Conservation (phyloP, 345 rosid species). For the Populus ilicifolia region DNA sequence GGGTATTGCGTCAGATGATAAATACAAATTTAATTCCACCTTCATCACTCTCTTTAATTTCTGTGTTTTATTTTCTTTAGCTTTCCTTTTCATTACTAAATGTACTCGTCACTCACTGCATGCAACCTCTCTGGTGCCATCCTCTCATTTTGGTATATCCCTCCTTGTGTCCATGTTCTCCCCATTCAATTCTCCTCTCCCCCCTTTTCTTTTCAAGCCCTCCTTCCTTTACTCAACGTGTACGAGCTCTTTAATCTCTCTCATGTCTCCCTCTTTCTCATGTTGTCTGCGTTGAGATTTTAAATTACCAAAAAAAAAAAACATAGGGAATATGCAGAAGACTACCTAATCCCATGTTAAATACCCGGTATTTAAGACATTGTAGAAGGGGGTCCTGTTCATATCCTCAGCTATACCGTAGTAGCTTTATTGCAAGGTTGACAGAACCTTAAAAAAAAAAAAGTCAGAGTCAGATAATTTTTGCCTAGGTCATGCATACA, state of each 20-base stretch:
- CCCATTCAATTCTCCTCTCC: slow-evolving; percentile 42
- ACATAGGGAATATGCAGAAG: slow-evolving; percentile 10
- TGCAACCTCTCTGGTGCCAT: slow-evolving; percentile 57
- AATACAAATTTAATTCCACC: slow-evolving; percentile 68
- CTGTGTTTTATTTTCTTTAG: slow-evolving; percentile 16
- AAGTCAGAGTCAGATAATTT: background rate
- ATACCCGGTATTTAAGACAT: background rate
- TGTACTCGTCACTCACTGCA: slow-evolving; percentile 49
- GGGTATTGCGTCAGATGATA: slow-evolving; percentile 77
- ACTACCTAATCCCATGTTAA: background rate
- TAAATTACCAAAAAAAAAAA: background rate
- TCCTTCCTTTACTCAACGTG: slow-evolving; percentile 16
- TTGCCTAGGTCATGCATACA: slow-evolving; percentile 1
- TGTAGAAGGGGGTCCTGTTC: background rate
- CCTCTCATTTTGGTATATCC: slow-evolving; percentile 40
- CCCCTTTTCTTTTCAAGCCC: slow-evolving; percentile 6
- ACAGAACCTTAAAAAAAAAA: slow-evolving; percentile 1
- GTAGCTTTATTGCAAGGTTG: background rate
- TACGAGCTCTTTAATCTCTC: slow-evolving; percentile 2
- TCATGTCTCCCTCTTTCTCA: background rate
- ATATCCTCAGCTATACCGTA: background rate
- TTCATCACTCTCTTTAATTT: slow-evolving; percentile 19
- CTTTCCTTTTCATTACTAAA: slow-evolving; percentile 19
- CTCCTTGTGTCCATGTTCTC: slow-evolving; percentile 38
- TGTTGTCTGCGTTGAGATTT: slow-evolving; percentile 1